phyloP scores from a whole-genome alignment of 371 early-diverging fungal species.

The Mortierella sp. region DNA sequence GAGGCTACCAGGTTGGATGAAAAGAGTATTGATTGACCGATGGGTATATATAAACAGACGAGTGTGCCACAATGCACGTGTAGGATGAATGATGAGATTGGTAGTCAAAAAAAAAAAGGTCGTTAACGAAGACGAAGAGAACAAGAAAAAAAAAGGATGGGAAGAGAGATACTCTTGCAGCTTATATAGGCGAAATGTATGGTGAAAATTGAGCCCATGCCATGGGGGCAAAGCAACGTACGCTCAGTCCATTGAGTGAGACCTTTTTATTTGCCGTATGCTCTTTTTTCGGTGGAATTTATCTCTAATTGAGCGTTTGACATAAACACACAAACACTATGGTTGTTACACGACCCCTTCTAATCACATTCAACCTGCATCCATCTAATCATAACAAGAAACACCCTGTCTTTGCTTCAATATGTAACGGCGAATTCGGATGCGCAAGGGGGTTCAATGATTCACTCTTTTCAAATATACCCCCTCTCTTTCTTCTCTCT shows the following conservation, averaged over 20 bases:
- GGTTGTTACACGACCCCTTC: background rate
- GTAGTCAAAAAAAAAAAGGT: background rate
- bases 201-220: background rate
- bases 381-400: background rate
- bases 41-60: background rate
- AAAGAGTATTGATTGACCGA: background rate
- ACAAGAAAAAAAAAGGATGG: background rate
- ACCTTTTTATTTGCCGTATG: conserved; percentile 1
- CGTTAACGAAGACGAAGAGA: conserved; percentile 6
- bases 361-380: background rate
- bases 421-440: conserved; percentile 5
- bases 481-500: background rate
- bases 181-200: background rate
- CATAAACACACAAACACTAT: background rate
- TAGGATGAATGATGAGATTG: background rate
- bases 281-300: background rate
- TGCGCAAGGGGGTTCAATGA: background rate
- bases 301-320: background rate
- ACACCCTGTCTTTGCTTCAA: background rate
- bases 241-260: background rate
- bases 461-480: background rate
- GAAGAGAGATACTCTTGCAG: background rate
- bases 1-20: background rate
- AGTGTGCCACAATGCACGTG: background rate
- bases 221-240: background rate